Evolutionary conservation across 2,329 filamentous ascomycete genomes (phyloP).

Genomic region (Ophiostoma pallidulum): DNA sequence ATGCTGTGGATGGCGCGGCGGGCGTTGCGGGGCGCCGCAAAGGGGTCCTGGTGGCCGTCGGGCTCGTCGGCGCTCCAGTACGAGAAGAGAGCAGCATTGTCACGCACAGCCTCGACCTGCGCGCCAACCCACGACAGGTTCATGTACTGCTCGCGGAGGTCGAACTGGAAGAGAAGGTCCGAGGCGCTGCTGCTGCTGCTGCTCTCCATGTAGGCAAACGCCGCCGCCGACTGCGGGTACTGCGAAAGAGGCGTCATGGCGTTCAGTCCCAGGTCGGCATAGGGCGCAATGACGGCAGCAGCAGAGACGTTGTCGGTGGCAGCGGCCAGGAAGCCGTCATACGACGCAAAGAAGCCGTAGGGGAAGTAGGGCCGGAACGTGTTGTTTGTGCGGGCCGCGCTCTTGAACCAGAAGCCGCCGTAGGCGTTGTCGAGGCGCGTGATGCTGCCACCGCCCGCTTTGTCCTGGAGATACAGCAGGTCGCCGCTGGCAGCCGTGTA

Average conservation of each 20-base stretch:
- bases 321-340: conserved; percentile 32
- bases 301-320: conserved; percentile 26
- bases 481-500: conserved; percentile 28
- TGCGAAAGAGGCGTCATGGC: conserved; percentile 35
- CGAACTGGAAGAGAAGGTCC: conserved; percentile 35
- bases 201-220: conserved; percentile 33
- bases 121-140: conserved; percentile 32
- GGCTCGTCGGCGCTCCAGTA: conserved; percentile 42
- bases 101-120: conserved; percentile 31
- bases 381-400: conserved; percentile 8
- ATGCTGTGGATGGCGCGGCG: conserved; percentile 37
- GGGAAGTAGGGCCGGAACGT: conserved; percentile 33
- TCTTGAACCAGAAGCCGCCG: conserved; percentile 33
- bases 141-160: conserved; percentile 34
- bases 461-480: conserved; percentile 35
- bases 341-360: conserved; percentile 35
- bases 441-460: conserved; percentile 32
- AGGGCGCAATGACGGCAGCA: conserved; percentile 23
- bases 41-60: conserved; percentile 46
- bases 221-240: conserved; percentile 27
- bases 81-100: conserved; percentile 31
- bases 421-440: conserved; percentile 37
- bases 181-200: too few relatives aligned
- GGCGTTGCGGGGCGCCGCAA: conserved; percentile 34
- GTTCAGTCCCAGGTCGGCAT: conserved; percentile 32